phyloP scores from a whole-genome alignment of 192 early-diverging fungal genomes.

The Chytriomyces sp. region DNA sequence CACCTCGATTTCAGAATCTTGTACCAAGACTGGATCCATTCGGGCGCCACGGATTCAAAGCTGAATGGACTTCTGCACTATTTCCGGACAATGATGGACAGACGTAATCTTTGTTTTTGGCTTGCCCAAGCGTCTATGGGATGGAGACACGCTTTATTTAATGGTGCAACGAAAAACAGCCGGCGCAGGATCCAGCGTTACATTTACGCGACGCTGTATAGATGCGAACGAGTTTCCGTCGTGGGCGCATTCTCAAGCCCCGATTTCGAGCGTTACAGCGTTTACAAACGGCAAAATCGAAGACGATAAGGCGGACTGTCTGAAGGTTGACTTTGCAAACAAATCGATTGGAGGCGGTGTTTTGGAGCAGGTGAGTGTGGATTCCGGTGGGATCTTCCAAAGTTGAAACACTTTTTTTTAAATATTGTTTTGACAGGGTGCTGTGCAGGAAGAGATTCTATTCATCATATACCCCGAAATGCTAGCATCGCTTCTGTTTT shows the following conservation, averaged over 20 bases:
- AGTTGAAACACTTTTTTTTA: neutral
- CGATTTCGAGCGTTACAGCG: constrained; percentile 23
- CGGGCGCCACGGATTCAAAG: constrained; percentile 31
- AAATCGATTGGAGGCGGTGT: constrained; percentile 53
- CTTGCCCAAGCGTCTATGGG: neutral
- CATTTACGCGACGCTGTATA: constrained; percentile 46
- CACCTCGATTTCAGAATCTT: constrained; percentile 43
- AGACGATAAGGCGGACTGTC: constrained; percentile 38
- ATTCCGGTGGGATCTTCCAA: too few relatives aligned
- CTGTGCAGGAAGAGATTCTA: constrained; percentile 59
- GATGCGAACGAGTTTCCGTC: constrained; percentile 28
- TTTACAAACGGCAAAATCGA: constrained; percentile 48
- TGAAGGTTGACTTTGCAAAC: constrained; percentile 59
- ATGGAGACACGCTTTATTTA: too few relatives aligned
- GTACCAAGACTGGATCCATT: constrained; percentile 36
- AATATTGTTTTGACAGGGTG: constrained; percentile 27
- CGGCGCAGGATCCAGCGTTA: constrained; percentile 17
- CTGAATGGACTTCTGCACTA: constrained; percentile 47
- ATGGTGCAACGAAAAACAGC: neutral
- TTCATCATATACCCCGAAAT: constrained; percentile 58
- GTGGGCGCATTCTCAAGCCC: constrained; percentile 21
- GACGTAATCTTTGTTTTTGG: constrained; percentile 26
- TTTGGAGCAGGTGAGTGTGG: constrained; percentile 32
- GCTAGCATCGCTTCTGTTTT: constrained; percentile 48
- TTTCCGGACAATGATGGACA: constrained; percentile 32